Conservation (phyloP, 2,329 filamentous ascomycete genomes). For the Sphaerulina vaccinii region DNA sequence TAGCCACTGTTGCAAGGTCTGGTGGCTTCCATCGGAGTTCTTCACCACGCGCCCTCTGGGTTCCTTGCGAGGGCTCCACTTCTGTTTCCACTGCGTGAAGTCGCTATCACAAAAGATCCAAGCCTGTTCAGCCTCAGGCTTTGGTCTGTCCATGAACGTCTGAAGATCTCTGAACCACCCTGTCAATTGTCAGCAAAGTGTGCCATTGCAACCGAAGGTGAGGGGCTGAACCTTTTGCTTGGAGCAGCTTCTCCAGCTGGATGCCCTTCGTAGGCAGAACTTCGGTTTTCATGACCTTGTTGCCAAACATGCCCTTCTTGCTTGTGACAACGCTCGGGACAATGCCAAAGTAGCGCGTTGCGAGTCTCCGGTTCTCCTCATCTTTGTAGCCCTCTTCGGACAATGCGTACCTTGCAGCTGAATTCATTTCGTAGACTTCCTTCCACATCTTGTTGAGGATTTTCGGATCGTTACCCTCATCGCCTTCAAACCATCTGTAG, state of each 20-base stretch:
- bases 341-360: conserved; percentile 18
- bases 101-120: conserved; percentile 11
- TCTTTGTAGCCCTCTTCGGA: conserved; percentile 4
- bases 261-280: neutral
- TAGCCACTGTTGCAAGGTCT: neutral
- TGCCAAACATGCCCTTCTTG: neutral
- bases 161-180: conserved; percentile 4
- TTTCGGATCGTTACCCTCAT: too few species aligned
- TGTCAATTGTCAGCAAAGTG: neutral
- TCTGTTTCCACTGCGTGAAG: conserved; percentile 3
- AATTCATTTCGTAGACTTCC: neutral
- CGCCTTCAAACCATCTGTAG: too few species aligned
- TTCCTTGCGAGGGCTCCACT: too few species aligned
- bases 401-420: conserved; percentile 2
- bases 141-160: neutral
- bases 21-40: neutral
- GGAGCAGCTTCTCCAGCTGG: neutral
- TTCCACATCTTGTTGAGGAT: too few species aligned
- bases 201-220: neutral
- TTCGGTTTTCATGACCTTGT: neutral
- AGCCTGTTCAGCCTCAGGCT: neutral
- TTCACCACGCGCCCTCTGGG: too few species aligned
- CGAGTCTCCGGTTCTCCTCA: conserved; percentile 8
- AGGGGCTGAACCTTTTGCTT: neutral
- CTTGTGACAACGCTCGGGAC: conserved; percentile 4